Evolutionary conservation across 2,329 filamentous ascomycete species (phyloP).

Genomic region (Pseudocercospora crystallina): DNA sequence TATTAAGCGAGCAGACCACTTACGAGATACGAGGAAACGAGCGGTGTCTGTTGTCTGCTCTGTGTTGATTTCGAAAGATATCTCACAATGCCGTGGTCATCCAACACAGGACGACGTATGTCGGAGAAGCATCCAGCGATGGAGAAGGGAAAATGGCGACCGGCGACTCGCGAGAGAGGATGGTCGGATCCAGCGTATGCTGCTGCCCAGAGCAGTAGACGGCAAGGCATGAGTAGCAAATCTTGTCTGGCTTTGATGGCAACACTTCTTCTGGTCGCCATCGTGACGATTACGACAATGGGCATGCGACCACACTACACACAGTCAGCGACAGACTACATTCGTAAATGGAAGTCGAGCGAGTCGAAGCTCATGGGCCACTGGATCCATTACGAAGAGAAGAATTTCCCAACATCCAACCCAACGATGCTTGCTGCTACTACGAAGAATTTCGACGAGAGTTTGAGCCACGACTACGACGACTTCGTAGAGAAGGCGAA

Average conservation of each 20-base stretch:
- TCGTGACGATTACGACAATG: slow-evolving; percentile 15
- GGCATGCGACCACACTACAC: slow-evolving; percentile 13
- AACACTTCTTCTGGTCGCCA: slow-evolving; percentile 11
- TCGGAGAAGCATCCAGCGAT: not conserved
- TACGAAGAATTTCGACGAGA: not conserved
- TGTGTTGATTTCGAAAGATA: too few species aligned
- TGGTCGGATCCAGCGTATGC: not conserved
- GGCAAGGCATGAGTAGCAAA: slow-evolving; percentile 10
- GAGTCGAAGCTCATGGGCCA: slow-evolving; percentile 13
- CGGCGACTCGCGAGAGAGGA: not conserved
- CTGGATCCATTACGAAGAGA: slow-evolving; percentile 14
- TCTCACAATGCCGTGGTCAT: too few species aligned
- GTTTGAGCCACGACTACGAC: too few species aligned
- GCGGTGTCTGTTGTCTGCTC: too few species aligned
- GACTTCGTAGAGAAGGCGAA: too few species aligned
- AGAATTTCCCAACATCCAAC: slow-evolving; percentile 13
- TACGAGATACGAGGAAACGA: too few species aligned
- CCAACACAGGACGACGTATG: too few species aligned
- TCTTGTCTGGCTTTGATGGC: slow-evolving; percentile 8
- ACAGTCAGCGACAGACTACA: slow-evolving; percentile 1
- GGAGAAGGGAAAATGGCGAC: slow-evolving; percentile 7
- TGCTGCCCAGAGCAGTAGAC: too few species aligned
- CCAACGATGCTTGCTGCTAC: slow-evolving; percentile 7
- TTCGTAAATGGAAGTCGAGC: slow-evolving; percentile 13
- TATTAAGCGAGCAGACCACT: too few species aligned